Conservation (phyloP, 768 basidiomycete species). For the Panaeolus cyanescens region DNA sequence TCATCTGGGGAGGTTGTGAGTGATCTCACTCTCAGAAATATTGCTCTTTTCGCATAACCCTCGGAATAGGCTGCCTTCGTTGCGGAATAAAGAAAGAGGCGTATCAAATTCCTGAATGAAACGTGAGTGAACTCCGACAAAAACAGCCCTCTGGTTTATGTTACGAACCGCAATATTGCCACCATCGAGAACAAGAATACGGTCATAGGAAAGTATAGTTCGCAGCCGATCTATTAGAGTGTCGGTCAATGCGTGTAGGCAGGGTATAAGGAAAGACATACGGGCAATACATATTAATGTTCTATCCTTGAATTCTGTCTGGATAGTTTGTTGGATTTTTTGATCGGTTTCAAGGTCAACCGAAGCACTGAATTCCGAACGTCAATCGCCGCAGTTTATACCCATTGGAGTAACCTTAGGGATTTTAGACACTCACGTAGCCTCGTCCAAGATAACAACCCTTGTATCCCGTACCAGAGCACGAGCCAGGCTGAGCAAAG, state of each 20-base stretch:
- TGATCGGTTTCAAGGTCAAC: constrained; percentile 80
- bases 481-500: constrained; percentile 75
- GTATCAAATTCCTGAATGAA: constrained; percentile 55
- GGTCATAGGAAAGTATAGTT: constrained; percentile 77
- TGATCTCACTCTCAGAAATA: neutral
- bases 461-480: constrained; percentile 77
- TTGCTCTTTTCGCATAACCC: constrained; percentile 5
- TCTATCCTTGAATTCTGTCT: constrained; percentile 67
- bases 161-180: constrained; percentile 54
- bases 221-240: constrained; percentile 57
- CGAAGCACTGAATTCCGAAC: constrained; percentile 43
- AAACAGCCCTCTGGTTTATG: neutral
- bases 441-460: constrained; percentile 82
- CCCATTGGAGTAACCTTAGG: neutral
- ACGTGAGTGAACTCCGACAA: neutral
- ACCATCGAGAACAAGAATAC: constrained; percentile 67
- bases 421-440: constrained; percentile 43
- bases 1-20: too few species aligned
- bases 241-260: constrained; percentile 14
- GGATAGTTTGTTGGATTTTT: constrained; percentile 82
- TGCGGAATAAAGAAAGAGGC: constrained; percentile 26
- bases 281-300: constrained; percentile 81
- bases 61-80: neutral
- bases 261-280: constrained; percentile 33
- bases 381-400: neutral